These are phyloP conservation scores for Diaporthe sp. DNA, from an alignment of 2,329 filamentous ascomycete species.

Conservation along the genomic window DNA sequence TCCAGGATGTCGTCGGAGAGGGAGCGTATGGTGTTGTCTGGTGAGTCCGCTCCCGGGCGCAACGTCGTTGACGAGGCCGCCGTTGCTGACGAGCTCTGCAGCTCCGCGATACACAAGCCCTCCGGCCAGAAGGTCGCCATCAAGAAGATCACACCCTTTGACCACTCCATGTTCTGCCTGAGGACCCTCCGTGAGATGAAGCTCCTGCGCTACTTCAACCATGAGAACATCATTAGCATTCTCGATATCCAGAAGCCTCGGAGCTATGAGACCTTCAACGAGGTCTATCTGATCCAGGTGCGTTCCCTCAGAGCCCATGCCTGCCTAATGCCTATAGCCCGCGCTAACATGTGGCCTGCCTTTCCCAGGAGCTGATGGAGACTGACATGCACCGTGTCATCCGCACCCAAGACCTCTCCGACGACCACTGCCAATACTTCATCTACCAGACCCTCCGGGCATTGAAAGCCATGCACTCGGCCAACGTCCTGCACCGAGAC, in stretches of 20 bases:
- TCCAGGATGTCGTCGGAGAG: constrained; percentile 98
- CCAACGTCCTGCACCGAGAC: constrained; percentile 97
- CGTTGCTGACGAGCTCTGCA: constrained; percentile 53
- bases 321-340: background rate
- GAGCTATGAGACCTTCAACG: constrained; percentile 95
- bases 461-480: constrained; percentile 99
- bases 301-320: constrained; percentile 43
- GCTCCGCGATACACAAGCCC: constrained; percentile 97
- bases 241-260: constrained; percentile 98
- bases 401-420: constrained; percentile 96
- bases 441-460: constrained; percentile 99
- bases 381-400: constrained; percentile 99
- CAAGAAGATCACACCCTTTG: constrained; percentile 99
- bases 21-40: constrained; percentile 99
- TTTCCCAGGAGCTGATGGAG: constrained; percentile 91
- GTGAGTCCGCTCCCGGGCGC: constrained; percentile 67
- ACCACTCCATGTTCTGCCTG: constrained; percentile 99
- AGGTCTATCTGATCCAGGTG: constrained; percentile 99
- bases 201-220: constrained; percentile 97
- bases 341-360: background rate
- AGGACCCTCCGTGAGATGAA: constrained; percentile 99
- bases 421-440: constrained; percentile 99
- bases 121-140: constrained; percentile 99
- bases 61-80: background rate
- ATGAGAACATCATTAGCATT: constrained; percentile 99